Evolutionary conservation across 106 monocot genomes (phyloP).

Genomic region (Hemerocallis citrina): DNA sequence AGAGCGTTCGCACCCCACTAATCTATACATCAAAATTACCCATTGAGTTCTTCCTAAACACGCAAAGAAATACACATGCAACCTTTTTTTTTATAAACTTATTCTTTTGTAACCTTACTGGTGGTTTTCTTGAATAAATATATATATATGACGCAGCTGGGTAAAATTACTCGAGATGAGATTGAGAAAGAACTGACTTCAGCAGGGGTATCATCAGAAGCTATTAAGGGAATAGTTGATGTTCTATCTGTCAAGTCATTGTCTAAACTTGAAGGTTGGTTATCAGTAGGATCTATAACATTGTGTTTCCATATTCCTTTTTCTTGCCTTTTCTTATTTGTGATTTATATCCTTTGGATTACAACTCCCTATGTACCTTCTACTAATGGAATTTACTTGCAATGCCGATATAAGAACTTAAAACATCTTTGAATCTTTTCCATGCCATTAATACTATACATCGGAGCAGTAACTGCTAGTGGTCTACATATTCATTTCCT

Average conservation of each 20-base stretch:
- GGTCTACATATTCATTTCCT: background rate
- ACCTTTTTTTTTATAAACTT: too few relatives aligned
- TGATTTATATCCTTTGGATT: background rate
- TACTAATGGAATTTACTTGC: too few relatives aligned
- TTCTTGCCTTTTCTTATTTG: background rate
- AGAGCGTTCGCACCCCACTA: too few relatives aligned
- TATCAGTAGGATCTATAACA: background rate
- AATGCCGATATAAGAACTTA: too few relatives aligned
- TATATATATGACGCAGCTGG: constrained; percentile 42
- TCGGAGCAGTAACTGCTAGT: constrained; percentile 2
- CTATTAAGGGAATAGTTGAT: constrained; percentile 72
- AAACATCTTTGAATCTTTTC: background rate
- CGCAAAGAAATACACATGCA: too few relatives aligned
- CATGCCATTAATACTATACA: background rate
- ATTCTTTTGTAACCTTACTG: too few relatives aligned
- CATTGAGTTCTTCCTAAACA: too few relatives aligned
- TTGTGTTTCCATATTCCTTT: background rate
- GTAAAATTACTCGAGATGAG: constrained; percentile 82
- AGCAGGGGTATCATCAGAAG: constrained; percentile 54
- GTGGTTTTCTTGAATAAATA: background rate
- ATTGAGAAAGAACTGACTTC: constrained; percentile 73
- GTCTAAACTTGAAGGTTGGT: constrained; percentile 81
- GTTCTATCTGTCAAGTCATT: constrained; percentile 84
- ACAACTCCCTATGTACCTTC: too few relatives aligned
- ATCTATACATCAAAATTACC: too few relatives aligned